Percentiles rank a stretch among this genome's conserved stretches.
Conservation (phyloP, 2,329 filamentous ascomycete genomes). For the Aspergillus pseudoterreus region DNA sequence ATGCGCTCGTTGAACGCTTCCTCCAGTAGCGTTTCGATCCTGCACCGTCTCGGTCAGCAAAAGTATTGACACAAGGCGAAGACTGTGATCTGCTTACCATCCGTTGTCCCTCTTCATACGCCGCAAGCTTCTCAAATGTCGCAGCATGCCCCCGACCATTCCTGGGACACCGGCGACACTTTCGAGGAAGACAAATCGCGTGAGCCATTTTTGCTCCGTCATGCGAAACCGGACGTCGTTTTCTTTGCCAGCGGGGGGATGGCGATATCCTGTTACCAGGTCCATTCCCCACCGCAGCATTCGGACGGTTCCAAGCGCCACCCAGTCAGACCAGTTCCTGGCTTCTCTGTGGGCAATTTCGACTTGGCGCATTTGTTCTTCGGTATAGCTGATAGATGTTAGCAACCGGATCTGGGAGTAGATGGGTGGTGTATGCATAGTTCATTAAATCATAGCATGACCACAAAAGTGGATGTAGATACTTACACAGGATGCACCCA, state of each 20-base stretch:
- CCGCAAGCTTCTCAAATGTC: constrained; percentile 80
- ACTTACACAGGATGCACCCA: constrained; percentile 63
- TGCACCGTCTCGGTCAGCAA: constrained; percentile 19
- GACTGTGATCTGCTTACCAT: constrained; percentile 50
- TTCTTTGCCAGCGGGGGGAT: constrained; percentile 54
- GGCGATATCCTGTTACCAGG: constrained; percentile 72
- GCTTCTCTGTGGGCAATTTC: constrained; percentile 73
- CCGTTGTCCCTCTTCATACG: constrained; percentile 90
- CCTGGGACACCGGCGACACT: constrained; percentile 92
- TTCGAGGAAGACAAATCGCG: constrained; percentile 89
- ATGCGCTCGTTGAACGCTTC: constrained; percentile 92
- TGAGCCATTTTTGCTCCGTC: constrained; percentile 85
- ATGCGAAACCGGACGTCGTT: constrained; percentile 58
- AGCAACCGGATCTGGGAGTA: neutral
- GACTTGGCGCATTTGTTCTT: constrained; percentile 73
- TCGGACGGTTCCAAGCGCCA: constrained; percentile 73
- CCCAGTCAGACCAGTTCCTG: constrained; percentile 69
- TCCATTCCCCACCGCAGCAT: constrained; percentile 78
- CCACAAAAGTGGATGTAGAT: neutral
- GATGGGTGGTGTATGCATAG: too few relatives aligned
- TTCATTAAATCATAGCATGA: too few relatives aligned
- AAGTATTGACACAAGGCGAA: neutral
- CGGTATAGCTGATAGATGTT: constrained; percentile 55
- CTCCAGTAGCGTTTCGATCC: constrained; percentile 89
- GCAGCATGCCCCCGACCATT: constrained; percentile 93